Evolutionary conservation across 441 rosid species (phyloP), one percentile per base, ranked within the genome.

Genomic region (Metrosideros polymorpha): DNA sequence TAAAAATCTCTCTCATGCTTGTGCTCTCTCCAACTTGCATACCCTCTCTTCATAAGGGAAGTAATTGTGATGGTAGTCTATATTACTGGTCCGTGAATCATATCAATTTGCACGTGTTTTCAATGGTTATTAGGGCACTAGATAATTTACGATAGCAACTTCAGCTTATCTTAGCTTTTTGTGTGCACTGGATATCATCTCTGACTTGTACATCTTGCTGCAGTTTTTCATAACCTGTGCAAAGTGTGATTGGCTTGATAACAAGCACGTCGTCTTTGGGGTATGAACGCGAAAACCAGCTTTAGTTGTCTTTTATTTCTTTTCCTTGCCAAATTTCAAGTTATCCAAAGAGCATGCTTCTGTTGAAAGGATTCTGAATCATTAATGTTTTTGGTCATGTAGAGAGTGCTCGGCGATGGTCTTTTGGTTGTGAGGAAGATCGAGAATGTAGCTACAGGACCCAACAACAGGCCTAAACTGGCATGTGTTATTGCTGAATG

Each of bases 191-290:
- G 45, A 63, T 25, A 39, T 57, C 53, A 50, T 61, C 54, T 61
- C 29, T 13, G 39, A 27, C 54, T 7, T 59, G 56, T 84, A 61
- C 18, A 8, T 84, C 87, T 52, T 56, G 56, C 89, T 93, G 94
- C 99, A 95, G 98, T 98, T 98, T 91, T 98, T 98, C 85, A 83
- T 98, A 89, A 94, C 98, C 6, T 98, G 99, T 84, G 94, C 98
- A 61, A 98, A 98, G 92, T 95, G 99, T 52, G 99, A 98, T 89
- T 98, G 99, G 99, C 99, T 98, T 66, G 99, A 96, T 91, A 94
- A 96, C 89, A 95, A 94, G 93, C 99, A 95, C 86, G 98, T 95
- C 19, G 98, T 98, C 86, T 98, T 95, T 43, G 99, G 99, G 97
- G 98, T 96, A 95, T 55, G 93, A 86, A 85, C 88, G 53, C 53